Evolutionary conservation across 345 rosid species (phyloP), one percentile per base, ranked within the genome.

Genomic region (Luvunga scandens): DNA sequence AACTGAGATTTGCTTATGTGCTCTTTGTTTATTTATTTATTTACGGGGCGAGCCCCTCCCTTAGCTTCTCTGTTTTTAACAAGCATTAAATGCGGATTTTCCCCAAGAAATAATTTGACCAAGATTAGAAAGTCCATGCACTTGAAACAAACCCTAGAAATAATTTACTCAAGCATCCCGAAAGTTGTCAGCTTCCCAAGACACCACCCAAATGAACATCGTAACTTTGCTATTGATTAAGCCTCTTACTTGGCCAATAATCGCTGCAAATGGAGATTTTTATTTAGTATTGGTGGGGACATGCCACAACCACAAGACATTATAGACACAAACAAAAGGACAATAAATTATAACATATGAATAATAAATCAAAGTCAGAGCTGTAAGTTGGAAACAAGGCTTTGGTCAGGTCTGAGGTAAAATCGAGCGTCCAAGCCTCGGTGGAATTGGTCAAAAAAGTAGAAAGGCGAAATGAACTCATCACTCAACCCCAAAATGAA

Each of bases 81-180:
- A 36, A 79, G 57, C 70, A 62, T 50, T 75, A 71, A 77, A 83
- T 53, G 50, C 21, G 78, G 59, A 75, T 62, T 24, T 28, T 45
- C 45, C 68, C 73, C 76, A 39, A 83, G 65, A 69, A 77, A 76
- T 0, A 45, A 13, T 64, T 81, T 75, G 84, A 81, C 75, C 66
- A 31, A 19, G 21, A 75, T 55, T 36, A 69, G 34, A 72, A 1
- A 71, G 34, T 75, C 60, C 77, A 69, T 5, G 16, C 69, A 36
- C 4, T 30, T 63, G 12, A 25, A 13, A 66, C 73, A 59, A 68
- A 34, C 53, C 57, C 24, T 14, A 22, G 9, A 30, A 38, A 61
- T 71, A 76, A 31, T 74, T 42, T 63, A 78, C 25, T 55, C 7
- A 7, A 55, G 28, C 53, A 55, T 67, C 62, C 25, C 38, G 4